Conservation (phyloP, 192 early-diverging fungal genomes). For the Phycomyces blakesleeanus region DNA sequence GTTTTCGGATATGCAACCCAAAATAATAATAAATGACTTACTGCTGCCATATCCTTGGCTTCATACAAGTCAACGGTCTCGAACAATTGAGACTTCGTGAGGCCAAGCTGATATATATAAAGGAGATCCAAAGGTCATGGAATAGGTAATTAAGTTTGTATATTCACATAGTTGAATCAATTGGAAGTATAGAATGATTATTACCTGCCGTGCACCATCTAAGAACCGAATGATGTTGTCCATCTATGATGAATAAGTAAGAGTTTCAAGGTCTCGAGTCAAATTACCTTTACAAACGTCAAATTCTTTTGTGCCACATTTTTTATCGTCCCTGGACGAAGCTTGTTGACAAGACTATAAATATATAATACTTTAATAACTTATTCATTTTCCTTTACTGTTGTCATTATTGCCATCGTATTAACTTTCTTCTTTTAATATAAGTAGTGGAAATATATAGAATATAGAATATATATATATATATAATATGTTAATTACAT, state of each 20-base stretch:
- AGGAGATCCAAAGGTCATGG: not conserved
- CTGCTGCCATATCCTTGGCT: slow-evolving; percentile 69
- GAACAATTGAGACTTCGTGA: slow-evolving; percentile 71
- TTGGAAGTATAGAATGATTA: not conserved
- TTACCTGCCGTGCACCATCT: slow-evolving; percentile 59
- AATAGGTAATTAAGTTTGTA: not conserved
- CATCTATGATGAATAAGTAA: slow-evolving; percentile 54
- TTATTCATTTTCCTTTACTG: too few species aligned
- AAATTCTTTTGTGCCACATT: slow-evolving; percentile 65
- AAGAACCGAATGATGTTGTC: slow-evolving; percentile 80
- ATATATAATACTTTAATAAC: not conserved
- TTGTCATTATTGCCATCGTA: too few species aligned
- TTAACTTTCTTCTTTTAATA: too few species aligned
- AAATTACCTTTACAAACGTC: slow-evolving; percentile 71
- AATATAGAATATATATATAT: too few species aligned
- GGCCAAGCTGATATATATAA: slow-evolving; percentile 58
- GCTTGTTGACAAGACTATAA: slow-evolving; percentile 66
- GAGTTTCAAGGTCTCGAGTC: slow-evolving; percentile 56
- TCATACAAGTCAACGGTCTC: slow-evolving; percentile 80
- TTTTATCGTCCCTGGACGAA: slow-evolving; percentile 69
- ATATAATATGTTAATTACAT: too few species aligned
- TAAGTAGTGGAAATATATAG: too few species aligned
- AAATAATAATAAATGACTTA: slow-evolving; percentile 24
- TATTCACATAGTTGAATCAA: not conserved
- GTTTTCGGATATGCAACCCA: not conserved